Conservation (phyloP, 169 alveolate genomes). For the Babesia caballi region DNA sequence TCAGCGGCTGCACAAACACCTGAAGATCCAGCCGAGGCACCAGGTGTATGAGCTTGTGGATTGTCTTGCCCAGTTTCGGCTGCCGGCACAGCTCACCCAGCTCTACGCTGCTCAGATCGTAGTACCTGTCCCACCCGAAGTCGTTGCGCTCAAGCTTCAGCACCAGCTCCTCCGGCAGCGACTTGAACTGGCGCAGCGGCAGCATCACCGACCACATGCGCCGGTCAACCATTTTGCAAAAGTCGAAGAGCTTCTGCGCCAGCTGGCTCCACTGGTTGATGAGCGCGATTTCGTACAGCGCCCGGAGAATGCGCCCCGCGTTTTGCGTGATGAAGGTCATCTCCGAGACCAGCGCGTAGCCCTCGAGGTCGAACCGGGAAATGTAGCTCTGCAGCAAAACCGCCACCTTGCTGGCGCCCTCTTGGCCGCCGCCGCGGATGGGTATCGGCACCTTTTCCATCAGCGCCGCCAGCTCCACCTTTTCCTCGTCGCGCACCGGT, state of each 20-base stretch:
- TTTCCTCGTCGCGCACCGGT: conserved; percentile 97
- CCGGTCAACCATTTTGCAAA: conserved; percentile 96
- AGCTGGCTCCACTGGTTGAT: conserved; percentile 92
- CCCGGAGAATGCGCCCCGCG: conserved; percentile 98
- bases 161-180: conserved; percentile 88
- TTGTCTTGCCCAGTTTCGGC: conserved; percentile 86
- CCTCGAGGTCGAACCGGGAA: conserved; percentile 93
- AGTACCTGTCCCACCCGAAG: conserved; percentile 93
- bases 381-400: conserved; percentile 95
- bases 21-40: conserved; percentile 92
- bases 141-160: conserved; percentile 94
- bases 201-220: conserved; percentile 98
- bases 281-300: conserved; percentile 94
- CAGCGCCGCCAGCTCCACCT: conserved; percentile 88
- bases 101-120: conserved; percentile 89
- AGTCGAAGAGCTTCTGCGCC: conserved; percentile 86
- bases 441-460: conserved; percentile 93
- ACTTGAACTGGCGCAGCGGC: conserved; percentile 98
- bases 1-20: conserved; percentile 94
- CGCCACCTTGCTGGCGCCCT: conserved; percentile 88
- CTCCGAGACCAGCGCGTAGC: conserved; percentile 97
- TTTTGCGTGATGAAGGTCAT: conserved; percentile 96
- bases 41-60: conserved; percentile 86
- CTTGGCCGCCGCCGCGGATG: conserved; percentile 83
- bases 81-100: conserved; percentile 91